Evolutionary conservation across 2,329 filamentous ascomycete species (phyloP).

Genomic region (Epichloe bromicola): DNA sequence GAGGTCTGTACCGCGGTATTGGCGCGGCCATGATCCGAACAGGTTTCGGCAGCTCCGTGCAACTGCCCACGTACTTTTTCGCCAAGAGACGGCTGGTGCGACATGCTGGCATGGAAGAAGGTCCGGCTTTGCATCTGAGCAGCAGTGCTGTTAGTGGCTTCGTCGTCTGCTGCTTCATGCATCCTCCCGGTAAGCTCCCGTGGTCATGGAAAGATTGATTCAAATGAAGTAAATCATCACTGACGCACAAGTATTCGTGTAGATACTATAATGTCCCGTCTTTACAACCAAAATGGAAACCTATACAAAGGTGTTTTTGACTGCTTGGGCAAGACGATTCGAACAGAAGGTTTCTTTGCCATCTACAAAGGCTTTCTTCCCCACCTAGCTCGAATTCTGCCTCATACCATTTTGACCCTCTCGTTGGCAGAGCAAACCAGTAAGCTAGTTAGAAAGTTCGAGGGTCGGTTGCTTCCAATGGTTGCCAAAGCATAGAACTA

Average conservation of each 20-base stretch:
- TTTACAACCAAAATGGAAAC: constrained; percentile 98
- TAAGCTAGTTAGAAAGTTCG: constrained; percentile 73
- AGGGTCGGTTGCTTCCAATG: constrained; percentile 41
- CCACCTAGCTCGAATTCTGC: constrained; percentile 84
- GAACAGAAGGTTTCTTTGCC: constrained; percentile 79
- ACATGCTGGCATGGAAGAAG: constrained; percentile 82
- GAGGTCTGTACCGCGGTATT: constrained; percentile 80
- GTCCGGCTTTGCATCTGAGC: constrained; percentile 73
- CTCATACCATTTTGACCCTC: constrained; percentile 88
- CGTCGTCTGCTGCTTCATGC: constrained; percentile 96
- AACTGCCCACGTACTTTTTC: constrained; percentile 96
- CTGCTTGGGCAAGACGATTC: constrained; percentile 80
- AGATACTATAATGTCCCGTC: constrained; percentile 96
- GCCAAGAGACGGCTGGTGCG: constrained; percentile 75
- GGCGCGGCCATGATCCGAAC: constrained; percentile 91
- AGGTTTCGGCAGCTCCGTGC: constrained; percentile 88
- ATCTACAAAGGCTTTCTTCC: constrained; percentile 99
- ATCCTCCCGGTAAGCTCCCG: constrained; percentile 62
- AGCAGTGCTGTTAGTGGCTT: constrained; percentile 87
- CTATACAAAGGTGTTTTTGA: constrained; percentile 91
- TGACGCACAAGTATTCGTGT: constrained; percentile 5
- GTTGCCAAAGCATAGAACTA: constrained; percentile 14
- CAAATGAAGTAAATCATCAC: not conserved
- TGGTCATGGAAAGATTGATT: not conserved
- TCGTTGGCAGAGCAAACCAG: constrained; percentile 94